Base-by-base conservation (phyloP, 129 eudicot genomes). In the Dittrichia graveolens region DNA sequence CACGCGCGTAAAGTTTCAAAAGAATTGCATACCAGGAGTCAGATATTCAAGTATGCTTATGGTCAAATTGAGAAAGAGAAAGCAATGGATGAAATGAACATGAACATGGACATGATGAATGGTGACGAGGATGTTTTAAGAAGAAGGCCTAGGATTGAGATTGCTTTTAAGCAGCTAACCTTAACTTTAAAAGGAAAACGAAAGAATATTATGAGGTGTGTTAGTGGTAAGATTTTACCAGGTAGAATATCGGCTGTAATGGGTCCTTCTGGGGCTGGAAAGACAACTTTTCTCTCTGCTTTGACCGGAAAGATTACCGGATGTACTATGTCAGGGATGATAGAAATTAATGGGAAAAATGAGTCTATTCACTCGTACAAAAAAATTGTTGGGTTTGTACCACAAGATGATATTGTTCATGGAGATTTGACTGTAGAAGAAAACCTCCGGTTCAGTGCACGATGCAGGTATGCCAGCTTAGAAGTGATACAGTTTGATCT, bases 261-360 rank as follows among this genome's bases (percentile, higher is more conserved):
- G 98, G 98, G 98, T 38, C 98, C 98, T 57, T 92, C 98, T 1
- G 98, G 98, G 15, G 98, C 98, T 1, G 98, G 98, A 53, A 92
- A 92, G 73, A 92, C 98, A 9, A 92, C 98, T 2, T 92, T 92
- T 80, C 86, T 92, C 58, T 87, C 95, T 38, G 95, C 98, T 47
- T 70, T 92, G 59, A 80, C 87, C 0, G 98, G 98, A 56, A 92
- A 85, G 63, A 78, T 82, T 41, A 80, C 78, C 14, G 95, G 96
- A 62, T 92, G 98, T 61, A 76, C 67, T 15, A 78, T 90, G 80
- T 62, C 87, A 2, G 98, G 98, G 14, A 62, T 76, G 65, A 87
- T 92, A 78, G 83, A 87, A 24, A 87, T 92, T 18, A 92, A 92
- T 61, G 98, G 95, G 18, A 92, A 74, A 66, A 72, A 76, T 5